Evolutionary conservation across 352 stramenopile species (phyloP), one percentile per base, ranked within the genome.

Genomic region (Globisporangium perplexum): DNA sequence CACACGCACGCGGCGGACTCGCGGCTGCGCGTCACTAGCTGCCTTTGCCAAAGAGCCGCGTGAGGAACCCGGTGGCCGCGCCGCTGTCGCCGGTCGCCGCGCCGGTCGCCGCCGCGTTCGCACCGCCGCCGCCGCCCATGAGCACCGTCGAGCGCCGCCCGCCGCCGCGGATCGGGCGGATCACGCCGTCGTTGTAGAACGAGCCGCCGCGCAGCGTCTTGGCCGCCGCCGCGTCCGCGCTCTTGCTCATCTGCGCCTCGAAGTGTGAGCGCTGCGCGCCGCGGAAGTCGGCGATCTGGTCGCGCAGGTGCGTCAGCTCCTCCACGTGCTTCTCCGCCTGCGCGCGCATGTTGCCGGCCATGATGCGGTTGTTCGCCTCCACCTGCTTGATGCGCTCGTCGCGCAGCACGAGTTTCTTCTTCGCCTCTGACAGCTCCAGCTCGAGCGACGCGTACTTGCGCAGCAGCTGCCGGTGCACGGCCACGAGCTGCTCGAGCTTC

Each of bases 351-450:
- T 95, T 96, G 41, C 73, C 78, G 2, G 84, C 82, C 78, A 95
- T 90, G 57, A 89, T 83, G 45, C 82, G 77, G 52, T 93, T 90
- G 66, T 95, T 94, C 11, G 63, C 71, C 38, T 96, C 88, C n/a
- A 96, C 79, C 36, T 92, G 74, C 58, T 92, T 90, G 60, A 96
- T 96, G 31, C 88, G 83, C 33, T 97, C 86, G 62, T 97, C 88
- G 33, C 88, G 86, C 20, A 96, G 59, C n/a, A 71, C 66, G 46
- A 96, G 69, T 59, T 96, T 96, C 75, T 96, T 94, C 53, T 86
- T 88, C 30, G 86, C 79, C 50, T 97, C 88, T 3, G 69, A 85
- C n/a, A 90, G 62, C 49, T 94, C 87, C 6, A 95, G 70, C 59
- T 97, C 88, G 5, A 96, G 67, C 12, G 83, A 93, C 38, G 86